Evolutionary conservation across 1,139 yeast genomes (phyloP).

Genomic region (Suhomyces bribrorum): DNA sequence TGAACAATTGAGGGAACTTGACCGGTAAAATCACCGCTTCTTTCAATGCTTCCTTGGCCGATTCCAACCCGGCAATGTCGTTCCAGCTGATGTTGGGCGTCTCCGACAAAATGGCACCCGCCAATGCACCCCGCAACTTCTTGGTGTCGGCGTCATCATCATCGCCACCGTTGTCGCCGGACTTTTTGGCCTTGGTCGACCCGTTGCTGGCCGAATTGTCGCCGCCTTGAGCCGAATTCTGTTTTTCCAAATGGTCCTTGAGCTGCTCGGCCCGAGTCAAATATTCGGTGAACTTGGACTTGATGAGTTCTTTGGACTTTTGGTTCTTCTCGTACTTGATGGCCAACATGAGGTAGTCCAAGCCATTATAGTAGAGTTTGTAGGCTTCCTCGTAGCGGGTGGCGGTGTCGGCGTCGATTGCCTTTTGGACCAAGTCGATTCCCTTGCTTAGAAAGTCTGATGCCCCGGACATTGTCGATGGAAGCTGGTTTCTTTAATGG

Average conservation of each 20-base stretch:
- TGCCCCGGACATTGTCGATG: conserved; percentile 43
- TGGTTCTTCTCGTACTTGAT: conserved; percentile 93
- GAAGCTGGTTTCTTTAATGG: too few species aligned
- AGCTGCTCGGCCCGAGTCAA: conserved; percentile 91
- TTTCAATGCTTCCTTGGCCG: conserved; percentile 93
- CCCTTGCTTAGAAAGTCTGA: conserved; percentile 91
- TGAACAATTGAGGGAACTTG: conserved; percentile 89
- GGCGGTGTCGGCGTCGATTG: conserved; percentile 92
- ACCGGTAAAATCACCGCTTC: conserved; percentile 97
- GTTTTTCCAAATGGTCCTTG: conserved; percentile 82
- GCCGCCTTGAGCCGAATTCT: conserved; percentile 41
- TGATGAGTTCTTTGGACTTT: conserved; percentile 82
- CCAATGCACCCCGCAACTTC: conserved; percentile 85
- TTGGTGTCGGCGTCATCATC: conserved; percentile 84
- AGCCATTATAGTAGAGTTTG: conserved; percentile 86
- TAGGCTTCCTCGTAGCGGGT: conserved; percentile 93
- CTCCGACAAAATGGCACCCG: conserved; percentile 89
- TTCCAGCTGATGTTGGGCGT: conserved; percentile 94
- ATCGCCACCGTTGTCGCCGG: conserved; percentile 40
- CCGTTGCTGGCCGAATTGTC: conserved; percentile 56
- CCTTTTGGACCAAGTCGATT: conserved; percentile 88
- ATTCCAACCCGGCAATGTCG: conserved; percentile 94
- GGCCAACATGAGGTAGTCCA: conserved; percentile 94
- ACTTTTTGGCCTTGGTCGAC: conserved; percentile 58
- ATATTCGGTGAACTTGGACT: conserved; percentile 89